Evolutionary conservation across 2,329 filamentous ascomycete genomes (phyloP).

Genomic region (Monosporascus cannonballus): DNA sequence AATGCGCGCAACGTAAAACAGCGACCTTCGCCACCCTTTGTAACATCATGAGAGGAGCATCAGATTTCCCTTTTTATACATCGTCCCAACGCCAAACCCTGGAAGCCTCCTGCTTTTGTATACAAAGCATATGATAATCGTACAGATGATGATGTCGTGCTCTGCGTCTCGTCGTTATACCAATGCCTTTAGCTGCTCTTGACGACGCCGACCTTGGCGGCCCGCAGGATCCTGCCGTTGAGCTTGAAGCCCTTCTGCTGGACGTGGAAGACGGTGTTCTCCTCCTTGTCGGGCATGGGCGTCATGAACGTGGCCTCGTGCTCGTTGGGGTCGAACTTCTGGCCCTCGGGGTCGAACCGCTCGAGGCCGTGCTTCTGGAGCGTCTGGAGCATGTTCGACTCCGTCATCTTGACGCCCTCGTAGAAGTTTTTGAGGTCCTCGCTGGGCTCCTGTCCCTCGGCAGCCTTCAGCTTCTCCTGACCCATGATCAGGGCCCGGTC

Average conservation of each 20-base stretch:
- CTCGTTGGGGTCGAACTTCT: constrained; percentile 93
- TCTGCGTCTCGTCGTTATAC: too few species aligned
- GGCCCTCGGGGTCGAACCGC: constrained; percentile 73
- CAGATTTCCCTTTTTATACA: constrained; percentile 13
- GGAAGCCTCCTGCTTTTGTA: constrained; percentile 16
- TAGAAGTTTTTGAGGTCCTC: constrained; percentile 76
- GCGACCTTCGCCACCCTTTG: constrained; percentile 12
- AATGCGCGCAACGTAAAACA: constrained; percentile 8
- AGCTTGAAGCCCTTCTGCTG: constrained; percentile 95
- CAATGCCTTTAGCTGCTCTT: constrained; percentile 52
- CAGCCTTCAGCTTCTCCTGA: constrained; percentile 60
- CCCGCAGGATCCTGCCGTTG: constrained; percentile 82
- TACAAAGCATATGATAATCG: constrained; percentile 10
- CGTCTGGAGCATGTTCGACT: constrained; percentile 78
- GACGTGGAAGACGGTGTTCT: constrained; percentile 83
- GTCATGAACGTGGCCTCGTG: constrained; percentile 97
- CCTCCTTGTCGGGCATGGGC: constrained; percentile 78
- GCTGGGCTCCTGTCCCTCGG: constrained; percentile 19
- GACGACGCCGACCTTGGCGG: constrained; percentile 93
- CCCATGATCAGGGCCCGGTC: constrained; percentile 85
- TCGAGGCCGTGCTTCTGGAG: constrained; percentile 92
- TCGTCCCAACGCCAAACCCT: constrained; percentile 20
- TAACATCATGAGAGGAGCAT: constrained; percentile 26
- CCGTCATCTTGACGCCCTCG: constrained; percentile 92
- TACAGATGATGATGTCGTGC: too few species aligned